Conservation (phyloP, 2,329 filamentous ascomycete species). For the Septoria linicola region DNA sequence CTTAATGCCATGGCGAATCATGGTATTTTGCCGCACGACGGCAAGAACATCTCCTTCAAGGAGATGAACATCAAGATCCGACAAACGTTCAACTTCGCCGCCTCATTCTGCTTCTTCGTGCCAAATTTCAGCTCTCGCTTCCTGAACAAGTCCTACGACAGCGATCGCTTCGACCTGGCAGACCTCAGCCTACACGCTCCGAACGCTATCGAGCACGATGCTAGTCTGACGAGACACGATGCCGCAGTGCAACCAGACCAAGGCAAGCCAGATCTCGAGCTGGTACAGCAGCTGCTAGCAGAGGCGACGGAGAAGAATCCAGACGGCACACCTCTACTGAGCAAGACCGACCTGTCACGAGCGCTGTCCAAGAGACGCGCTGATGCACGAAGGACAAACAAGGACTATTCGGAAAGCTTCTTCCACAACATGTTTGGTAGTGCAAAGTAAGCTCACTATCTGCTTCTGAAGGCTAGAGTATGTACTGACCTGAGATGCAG, state of each 20-base stretch:
- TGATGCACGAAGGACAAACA: conserved; percentile 40
- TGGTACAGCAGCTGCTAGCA: conserved; percentile 39
- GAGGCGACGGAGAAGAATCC: conserved; percentile 39
- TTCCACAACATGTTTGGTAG: conserved; percentile 45
- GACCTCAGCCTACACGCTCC: conserved; percentile 31
- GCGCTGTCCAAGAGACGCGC: conserved; percentile 38
- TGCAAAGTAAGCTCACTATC: conserved; percentile 31
- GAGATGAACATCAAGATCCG: conserved; percentile 31
- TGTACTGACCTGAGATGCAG: conserved; percentile 26
- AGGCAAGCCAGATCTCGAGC: conserved; percentile 40
- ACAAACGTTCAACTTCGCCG: conserved; percentile 35
- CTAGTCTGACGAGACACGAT: conserved; percentile 37
- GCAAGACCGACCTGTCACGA: conserved; percentile 40
- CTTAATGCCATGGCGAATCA: conserved; percentile 36
- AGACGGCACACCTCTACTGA: conserved; percentile 37
- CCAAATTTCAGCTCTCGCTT: conserved; percentile 32
- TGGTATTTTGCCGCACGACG: conserved; percentile 34
- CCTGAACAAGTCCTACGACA: conserved; percentile 32
- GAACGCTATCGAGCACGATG: conserved; percentile 34
- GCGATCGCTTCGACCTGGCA: conserved; percentile 31
- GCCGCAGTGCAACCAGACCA: conserved; percentile 41
- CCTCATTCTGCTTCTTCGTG: conserved; percentile 34
- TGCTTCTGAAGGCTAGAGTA: neutral
- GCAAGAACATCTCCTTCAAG: conserved; percentile 33
- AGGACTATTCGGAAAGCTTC: conserved; percentile 35